Base-by-base conservation (phyloP, 139 green algal genomes). In the Tetradesmus lagerheimii region DNA sequence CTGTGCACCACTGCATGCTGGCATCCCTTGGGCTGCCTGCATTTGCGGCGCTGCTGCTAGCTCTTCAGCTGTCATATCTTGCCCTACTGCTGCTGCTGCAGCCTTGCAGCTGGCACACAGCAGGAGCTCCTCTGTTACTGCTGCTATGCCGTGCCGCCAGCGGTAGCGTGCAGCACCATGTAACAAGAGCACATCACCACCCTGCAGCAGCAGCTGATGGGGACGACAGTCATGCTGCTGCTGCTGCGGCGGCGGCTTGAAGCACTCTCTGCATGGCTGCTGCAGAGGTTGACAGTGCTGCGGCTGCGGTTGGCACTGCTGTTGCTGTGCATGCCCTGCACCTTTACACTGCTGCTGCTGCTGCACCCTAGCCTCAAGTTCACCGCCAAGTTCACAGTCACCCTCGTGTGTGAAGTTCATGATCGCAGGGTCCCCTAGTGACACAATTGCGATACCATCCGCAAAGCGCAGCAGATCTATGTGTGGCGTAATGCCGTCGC, bases 381-480 rank as follows among this genome's bases (percentile, higher is more conserved):
- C 31, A 78, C 27, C 0, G 2, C 35, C 31, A 88, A 43, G 27
- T 53, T 45, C 20, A n/a, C 27, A 43, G 41, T 34, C 47, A 20
- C 47, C 47, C 29, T 88, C 29, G 12, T 20, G 75, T 64, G 67
- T 86, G 76, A 92, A 87, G 23, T 89, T 15, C 89, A 92, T 92
- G 20, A 92, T 80, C 25, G 66, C 75, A 18, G 84, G 23, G 47
- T 80, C 86, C 6, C 84, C 78, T 0, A 92, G 75, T 20, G 76
- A 88, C 67, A 92, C 41, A 15, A 86, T 81, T 25, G 76, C 85
- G 35, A 92, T 89, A 82, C 89, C 89, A 25, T 92, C 89, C 67
- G 91, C 39, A 47, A 94, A 94, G 27, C 90, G 80, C 18, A 91
- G 64, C 11, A 94, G 86, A 78, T 94, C 92, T n/a, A 94, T 89